These are phyloP conservation scores for Pseudocercospora fuligena DNA, from an alignment of 2,329 filamentous ascomycete genomes.

Conservation along the genomic window DNA sequence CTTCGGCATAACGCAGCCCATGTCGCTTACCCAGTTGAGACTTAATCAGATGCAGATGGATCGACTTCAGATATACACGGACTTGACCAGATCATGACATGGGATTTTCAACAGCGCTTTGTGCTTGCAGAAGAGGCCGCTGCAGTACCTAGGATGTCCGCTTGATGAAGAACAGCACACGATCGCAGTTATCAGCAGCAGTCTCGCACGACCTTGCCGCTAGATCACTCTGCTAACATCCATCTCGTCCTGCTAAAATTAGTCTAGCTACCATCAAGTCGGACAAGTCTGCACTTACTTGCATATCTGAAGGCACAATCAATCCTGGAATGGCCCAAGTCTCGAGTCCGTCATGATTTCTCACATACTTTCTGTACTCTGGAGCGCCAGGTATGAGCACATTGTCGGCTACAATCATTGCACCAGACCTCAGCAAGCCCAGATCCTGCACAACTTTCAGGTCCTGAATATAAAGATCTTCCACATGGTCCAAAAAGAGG, in stretches of 20 bases:
- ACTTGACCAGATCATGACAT: background rate
- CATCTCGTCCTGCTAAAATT: constrained; percentile 16
- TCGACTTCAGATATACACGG: background rate
- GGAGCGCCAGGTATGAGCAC: constrained; percentile 51
- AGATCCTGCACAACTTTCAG: constrained; percentile 43
- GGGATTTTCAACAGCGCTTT: too few species aligned
- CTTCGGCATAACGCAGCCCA: background rate
- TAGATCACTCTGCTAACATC: constrained; percentile 19
- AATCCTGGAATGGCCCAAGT: constrained; percentile 14
- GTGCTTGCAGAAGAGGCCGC: background rate
- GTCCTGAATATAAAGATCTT: constrained; percentile 45
- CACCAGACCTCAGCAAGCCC: constrained; percentile 40
- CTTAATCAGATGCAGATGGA: background rate
- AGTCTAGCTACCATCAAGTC: background rate
- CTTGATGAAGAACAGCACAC: background rate
- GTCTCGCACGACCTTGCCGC: too few species aligned
- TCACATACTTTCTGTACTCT: constrained; percentile 50
- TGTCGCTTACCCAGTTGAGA: background rate
- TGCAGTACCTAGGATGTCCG: background rate
- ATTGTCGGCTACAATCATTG: constrained; percentile 51
- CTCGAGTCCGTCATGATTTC: constrained; percentile 28
- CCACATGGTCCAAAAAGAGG: constrained; percentile 46
- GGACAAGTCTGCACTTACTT: constrained; percentile 2
- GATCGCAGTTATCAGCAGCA: too few species aligned
- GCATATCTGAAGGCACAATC: constrained; percentile 18